A percentile compares a stretch with the other conserved stretches of the same genome.
These are phyloP conservation scores for Cordyceps fumosorosea DNA, from an alignment of 2,329 filamentous ascomycete species.

Conservation along the genomic window DNA sequence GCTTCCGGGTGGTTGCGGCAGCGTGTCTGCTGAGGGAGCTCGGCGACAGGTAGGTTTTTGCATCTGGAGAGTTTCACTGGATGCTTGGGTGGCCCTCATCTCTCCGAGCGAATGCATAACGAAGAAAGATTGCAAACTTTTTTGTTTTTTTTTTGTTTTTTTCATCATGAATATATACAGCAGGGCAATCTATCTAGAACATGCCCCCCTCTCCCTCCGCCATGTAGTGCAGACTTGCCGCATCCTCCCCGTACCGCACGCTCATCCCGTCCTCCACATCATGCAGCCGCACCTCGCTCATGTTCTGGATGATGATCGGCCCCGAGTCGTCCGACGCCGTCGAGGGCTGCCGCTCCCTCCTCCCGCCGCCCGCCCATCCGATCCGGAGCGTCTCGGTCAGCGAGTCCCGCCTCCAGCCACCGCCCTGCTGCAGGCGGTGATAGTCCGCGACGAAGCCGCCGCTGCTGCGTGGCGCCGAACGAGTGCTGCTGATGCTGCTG, in stretches of 20 bases:
- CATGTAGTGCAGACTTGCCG: too few species aligned
- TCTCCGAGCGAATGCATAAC: too few species aligned
- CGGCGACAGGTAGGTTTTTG: constrained; percentile 30
- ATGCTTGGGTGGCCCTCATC: too few species aligned
- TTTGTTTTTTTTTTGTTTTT: too few species aligned
- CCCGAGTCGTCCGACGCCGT: not conserved
- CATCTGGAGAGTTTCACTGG: too few species aligned
- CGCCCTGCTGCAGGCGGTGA: not conserved
- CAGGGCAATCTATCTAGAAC: too few species aligned
- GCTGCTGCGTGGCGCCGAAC: too few species aligned
- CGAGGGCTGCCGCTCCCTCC: not conserved
- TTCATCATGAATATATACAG: too few species aligned
- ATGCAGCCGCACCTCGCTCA: not conserved
- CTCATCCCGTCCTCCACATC: not conserved
- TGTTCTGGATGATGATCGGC: not conserved
- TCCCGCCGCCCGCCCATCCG: not conserved
- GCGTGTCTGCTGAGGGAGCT: constrained; percentile 25
- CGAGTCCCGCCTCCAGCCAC: not conserved
- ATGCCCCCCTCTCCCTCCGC: too few species aligned
- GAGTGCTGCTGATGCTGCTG: not conserved
- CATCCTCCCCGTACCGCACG: too few species aligned
- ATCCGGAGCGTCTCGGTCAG: not conserved
- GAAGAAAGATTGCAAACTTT: too few species aligned
- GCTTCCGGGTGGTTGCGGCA: constrained; percentile 30
- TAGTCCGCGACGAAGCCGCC: not conserved